These are phyloP conservation scores for Mycena filopes DNA, from an alignment of 768 basidiomycete species.

Conservation along the genomic window DNA sequence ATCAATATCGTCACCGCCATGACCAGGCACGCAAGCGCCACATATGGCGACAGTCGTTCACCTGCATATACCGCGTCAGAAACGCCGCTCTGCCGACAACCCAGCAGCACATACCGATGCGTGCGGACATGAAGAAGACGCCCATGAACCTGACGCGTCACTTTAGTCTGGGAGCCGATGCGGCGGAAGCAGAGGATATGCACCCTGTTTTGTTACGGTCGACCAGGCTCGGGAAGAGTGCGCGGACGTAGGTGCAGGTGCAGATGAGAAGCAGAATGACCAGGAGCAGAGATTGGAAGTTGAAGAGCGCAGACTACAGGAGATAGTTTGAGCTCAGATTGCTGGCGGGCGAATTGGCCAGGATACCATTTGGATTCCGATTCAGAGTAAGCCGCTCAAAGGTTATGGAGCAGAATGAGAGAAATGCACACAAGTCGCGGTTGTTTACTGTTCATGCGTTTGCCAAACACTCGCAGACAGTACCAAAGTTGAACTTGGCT, in stretches of 20 bases:
- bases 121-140: conserved; percentile 93
- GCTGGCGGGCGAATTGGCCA: no score
- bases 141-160: conserved; percentile 79
- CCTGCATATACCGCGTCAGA: conserved; percentile 61
- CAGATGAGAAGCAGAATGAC: conserved; percentile 95
- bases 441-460: no score
- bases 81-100: not conserved
- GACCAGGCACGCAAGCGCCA: conserved; percentile 88
- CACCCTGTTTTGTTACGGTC: conserved; percentile 97
- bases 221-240: conserved; percentile 88
- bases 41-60: conserved; percentile 95
- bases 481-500: no score
- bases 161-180: not conserved
- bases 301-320: conserved; percentile 88
- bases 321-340: conserved; percentile 1
- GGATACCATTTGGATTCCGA: conserved; percentile 12
- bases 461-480: no score
- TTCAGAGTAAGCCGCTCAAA: not conserved
- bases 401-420: no score
- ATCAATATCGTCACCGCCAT: conserved; percentile 83
- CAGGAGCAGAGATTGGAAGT: conserved; percentile 94
- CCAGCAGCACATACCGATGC: conserved; percentile 76
- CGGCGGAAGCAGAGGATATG: conserved; percentile 36
- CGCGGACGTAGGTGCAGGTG: conserved; percentile 95
- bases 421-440: no score